Percentiles rank a stretch among this genome's conserved stretches.
phyloP scores from a whole-genome alignment of 805 yeast genomes.

The Diddensiella caesifluorescens region DNA sequence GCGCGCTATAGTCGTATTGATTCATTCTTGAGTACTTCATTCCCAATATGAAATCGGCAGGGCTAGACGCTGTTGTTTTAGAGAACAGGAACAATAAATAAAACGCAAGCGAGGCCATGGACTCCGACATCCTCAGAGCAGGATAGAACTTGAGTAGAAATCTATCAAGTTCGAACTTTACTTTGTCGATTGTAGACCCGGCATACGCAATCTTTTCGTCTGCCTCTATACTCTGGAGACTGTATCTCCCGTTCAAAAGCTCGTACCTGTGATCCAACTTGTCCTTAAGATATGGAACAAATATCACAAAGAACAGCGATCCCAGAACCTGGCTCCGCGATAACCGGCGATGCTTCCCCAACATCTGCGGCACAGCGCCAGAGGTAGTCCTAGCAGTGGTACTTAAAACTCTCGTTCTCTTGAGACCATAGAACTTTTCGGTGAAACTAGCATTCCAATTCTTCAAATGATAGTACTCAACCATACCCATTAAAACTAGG shows the following conservation, averaged over 20 bases:
- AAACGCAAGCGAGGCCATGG: conserved; percentile 48
- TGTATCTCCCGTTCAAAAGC: conserved; percentile 51
- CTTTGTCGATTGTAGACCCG: conserved; percentile 17
- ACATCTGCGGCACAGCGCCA: conserved; percentile 30
- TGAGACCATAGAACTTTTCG: conserved; percentile 87
- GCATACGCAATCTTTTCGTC: conserved; percentile 21
- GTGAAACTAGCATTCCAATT: conserved; percentile 83
- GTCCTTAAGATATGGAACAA: conserved; percentile 62
- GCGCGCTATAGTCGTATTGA: conserved; percentile 24
- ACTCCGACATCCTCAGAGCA: conserved; percentile 40
- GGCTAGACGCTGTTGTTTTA: conserved; percentile 53
- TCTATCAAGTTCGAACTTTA: conserved; percentile 25
- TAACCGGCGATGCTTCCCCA: conserved; percentile 51
- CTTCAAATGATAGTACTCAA: conserved; percentile 67
- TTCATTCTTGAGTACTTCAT: conserved; percentile 62
- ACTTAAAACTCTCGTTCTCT: conserved; percentile 43
- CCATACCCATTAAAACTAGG: conserved; percentile 48
- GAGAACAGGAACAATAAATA: conserved; percentile 67
- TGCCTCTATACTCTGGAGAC: conserved; percentile 42
- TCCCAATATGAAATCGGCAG: conserved; percentile 55
- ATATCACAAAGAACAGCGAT: conserved; percentile 49
- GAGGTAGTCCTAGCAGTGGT: conserved; percentile 26
- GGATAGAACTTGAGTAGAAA: conserved; percentile 62
- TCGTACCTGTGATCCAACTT: conserved; percentile 64
- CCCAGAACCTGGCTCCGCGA: conserved; percentile 47